These are phyloP conservation scores for Purshia tridentata DNA, from an alignment of 306 rosid genomes.

Conservation along the genomic window DNA sequence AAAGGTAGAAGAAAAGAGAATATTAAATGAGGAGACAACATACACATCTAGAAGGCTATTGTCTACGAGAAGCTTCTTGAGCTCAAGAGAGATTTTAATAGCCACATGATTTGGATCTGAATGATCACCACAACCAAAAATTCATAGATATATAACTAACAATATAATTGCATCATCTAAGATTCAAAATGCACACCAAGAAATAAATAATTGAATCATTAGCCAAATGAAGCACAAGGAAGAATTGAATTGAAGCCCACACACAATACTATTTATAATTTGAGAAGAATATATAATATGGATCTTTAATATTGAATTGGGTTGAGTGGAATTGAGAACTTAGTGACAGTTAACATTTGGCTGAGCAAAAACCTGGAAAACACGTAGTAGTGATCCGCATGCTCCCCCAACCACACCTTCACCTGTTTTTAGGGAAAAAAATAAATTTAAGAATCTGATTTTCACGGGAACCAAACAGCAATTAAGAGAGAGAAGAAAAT, in stretches of 20 bases:
- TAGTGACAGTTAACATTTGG: constrained; percentile 86
- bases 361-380: constrained; percentile 88
- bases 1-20: not conserved
- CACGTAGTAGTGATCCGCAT: constrained; percentile 95
- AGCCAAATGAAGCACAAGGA: not conserved
- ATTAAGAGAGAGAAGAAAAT: not conserved
- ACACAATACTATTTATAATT: too few relatives aligned
- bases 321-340: constrained; percentile 41
- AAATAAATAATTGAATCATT: not conserved
- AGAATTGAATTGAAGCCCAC: not conserved
- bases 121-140: constrained; percentile 26
- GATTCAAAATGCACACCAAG: not conserved
- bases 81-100: constrained; percentile 79
- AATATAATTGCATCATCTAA: too few relatives aligned
- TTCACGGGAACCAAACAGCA: constrained; percentile 12
- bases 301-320: not conserved
- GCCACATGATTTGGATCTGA: constrained; percentile 93
- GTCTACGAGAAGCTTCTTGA: constrained; percentile 90
- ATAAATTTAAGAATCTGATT: not conserved
- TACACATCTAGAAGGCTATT: constrained; percentile 96
- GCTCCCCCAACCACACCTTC: constrained; percentile 95
- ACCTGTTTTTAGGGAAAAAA: constrained; percentile 41
- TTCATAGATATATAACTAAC: constrained; percentile 10
- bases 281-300: too few relatives aligned
- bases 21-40: constrained; percentile 14